A percentile compares a stretch with the other conserved stretches of the same genome.
Evolutionary conservation across 129 eudicot genomes (phyloP).

Genomic region (Saposhnikovia divaricata): DNA sequence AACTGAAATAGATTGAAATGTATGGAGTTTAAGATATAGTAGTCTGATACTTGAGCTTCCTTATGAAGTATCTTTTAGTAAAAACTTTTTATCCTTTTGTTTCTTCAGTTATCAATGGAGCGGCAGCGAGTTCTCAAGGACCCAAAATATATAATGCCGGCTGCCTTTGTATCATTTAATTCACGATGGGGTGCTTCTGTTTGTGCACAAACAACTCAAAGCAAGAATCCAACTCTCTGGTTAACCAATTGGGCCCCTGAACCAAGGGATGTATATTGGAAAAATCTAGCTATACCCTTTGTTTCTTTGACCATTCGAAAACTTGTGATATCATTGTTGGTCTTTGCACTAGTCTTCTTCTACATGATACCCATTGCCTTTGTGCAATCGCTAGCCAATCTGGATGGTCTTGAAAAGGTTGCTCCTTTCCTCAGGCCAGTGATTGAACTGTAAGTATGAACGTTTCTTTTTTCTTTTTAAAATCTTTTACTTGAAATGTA

Average conservation of each 20-base stretch:
- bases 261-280: conserved; percentile 93
- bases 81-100: conserved; percentile 11
- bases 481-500: background rate
- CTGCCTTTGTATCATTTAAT: conserved; percentile 87
- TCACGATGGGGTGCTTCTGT: conserved; percentile 97
- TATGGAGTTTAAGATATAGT: background rate
- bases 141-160: conserved; percentile 61
- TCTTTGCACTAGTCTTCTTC: conserved; percentile 85
- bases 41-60: background rate
- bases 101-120: conserved; percentile 66
- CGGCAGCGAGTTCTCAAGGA: conserved; percentile 73
- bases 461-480: background rate
- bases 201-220: conserved; percentile 97
- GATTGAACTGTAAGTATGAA: conserved; percentile 65
- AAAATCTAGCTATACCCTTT: conserved; percentile 81
- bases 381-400: conserved; percentile 93
- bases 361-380: conserved; percentile 98
- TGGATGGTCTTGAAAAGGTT: conserved; percentile 80
- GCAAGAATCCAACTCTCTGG: conserved; percentile 93
- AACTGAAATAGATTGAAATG: background rate
- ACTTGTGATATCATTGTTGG: conserved; percentile 58
- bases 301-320: conserved; percentile 78
- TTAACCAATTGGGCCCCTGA: conserved; percentile 98
- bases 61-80: background rate
- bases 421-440: conserved; percentile 92